Evolutionary conservation across 2,329 filamentous ascomycete species (phyloP).

Genomic region (Microsporum canis): DNA sequence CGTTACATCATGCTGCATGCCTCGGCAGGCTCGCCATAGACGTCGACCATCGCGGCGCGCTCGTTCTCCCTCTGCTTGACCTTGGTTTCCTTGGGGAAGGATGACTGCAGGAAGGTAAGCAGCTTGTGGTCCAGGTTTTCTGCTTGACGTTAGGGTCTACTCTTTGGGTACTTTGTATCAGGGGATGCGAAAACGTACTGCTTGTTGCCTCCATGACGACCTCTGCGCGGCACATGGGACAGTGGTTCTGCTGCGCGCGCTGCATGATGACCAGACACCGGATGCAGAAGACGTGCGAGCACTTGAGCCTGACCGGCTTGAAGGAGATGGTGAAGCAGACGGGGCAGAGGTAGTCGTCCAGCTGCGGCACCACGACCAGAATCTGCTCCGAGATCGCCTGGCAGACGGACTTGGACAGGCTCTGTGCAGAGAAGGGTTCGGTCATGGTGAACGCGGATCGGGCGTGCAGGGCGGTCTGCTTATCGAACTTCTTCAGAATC

Average conservation of each 20-base stretch:
- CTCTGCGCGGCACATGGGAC: constrained; percentile 63
- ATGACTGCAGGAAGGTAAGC: constrained; percentile 58
- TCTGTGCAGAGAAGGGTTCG: constrained; percentile 51
- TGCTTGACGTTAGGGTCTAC: constrained; percentile 18
- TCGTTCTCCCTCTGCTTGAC: constrained; percentile 48
- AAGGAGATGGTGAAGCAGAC: constrained; percentile 71
- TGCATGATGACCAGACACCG: constrained; percentile 73
- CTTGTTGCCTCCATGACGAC: constrained; percentile 60
- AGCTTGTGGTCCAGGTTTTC: constrained; percentile 60
- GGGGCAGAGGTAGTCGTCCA: constrained; percentile 76
- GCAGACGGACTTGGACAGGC: constrained; percentile 64
- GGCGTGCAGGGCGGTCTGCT: constrained; percentile 63
- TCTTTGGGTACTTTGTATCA: background rate
- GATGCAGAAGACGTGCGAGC: constrained; percentile 71
- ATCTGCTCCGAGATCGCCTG: constrained; percentile 62
- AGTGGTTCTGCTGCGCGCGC: constrained; percentile 53
- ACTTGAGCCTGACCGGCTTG: constrained; percentile 65
- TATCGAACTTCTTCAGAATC: constrained; percentile 87
- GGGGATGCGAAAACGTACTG: constrained; percentile 34
- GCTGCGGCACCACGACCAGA: constrained; percentile 61
- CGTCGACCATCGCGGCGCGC: constrained; percentile 59
- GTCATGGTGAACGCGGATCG: constrained; percentile 50
- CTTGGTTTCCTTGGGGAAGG: constrained; percentile 7
- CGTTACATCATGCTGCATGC: constrained; percentile 16
- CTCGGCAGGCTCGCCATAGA: constrained; percentile 53